Conservation (phyloP, 768 basidiomycete genomes). For the Termitomyces sp. region DNA sequence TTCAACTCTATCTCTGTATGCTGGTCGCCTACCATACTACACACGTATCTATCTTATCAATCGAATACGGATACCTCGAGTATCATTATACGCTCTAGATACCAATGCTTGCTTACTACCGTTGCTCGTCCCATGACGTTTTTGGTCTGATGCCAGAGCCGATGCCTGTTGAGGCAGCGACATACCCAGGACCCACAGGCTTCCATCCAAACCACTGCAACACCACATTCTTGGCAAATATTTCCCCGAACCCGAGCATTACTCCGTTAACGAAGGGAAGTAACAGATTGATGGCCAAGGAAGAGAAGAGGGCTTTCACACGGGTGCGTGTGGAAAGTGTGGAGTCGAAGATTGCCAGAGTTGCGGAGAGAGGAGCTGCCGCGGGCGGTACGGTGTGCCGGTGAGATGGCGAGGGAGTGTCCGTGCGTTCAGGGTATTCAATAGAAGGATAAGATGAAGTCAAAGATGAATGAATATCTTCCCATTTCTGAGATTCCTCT, state of each 20-base stretch:
- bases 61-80: not conserved
- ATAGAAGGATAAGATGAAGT: slow-evolving; percentile 77
- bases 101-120: not conserved
- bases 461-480: slow-evolving; percentile 58
- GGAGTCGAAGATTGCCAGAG: slow-evolving; percentile 68
- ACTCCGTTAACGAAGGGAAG: slow-evolving; percentile 92
- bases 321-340: slow-evolving; percentile 66
- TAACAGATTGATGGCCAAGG: slow-evolving; percentile 78
- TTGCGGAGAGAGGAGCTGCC: slow-evolving; percentile 43
- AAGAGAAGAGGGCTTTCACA: slow-evolving; percentile 62
- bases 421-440: slow-evolving; percentile 64
- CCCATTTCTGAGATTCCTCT: slow-evolving; percentile 66
- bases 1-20: too few relatives aligned
- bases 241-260: slow-evolving; percentile 96
- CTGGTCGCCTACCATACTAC: slow-evolving; percentile 3
- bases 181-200: slow-evolving; percentile 28
- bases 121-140: slow-evolving; percentile 20
- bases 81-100: not conserved
- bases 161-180: slow-evolving; percentile 35
- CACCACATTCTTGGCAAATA: slow-evolving; percentile 81
- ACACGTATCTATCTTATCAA: not conserved
- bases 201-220: slow-evolving; percentile 53
- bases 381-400: slow-evolving; percentile 20
- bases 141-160: slow-evolving; percentile 13
- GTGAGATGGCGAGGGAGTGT: slow-evolving; percentile 41